Base-by-base conservation (phyloP, 148 eudicot genomes). In the Polygonum aviculare region DNA sequence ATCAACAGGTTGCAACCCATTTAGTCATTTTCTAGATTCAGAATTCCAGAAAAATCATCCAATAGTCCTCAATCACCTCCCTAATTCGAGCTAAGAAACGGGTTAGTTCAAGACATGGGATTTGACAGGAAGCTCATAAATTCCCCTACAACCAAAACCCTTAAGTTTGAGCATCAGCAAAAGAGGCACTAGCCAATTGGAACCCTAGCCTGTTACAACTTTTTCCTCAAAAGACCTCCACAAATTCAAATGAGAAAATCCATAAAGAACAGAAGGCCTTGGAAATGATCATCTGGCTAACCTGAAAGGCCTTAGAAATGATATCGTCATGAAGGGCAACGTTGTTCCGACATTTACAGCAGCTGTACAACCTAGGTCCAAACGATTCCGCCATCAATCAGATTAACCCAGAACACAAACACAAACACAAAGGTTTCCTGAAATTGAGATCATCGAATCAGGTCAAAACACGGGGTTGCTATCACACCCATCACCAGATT, bases 251-350 rank as follows among this genome's bases (percentile, higher is more conserved):
- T 50, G 55, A 21, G 3, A 10, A 26, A 26, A 22, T 35, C 10
- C 33, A 59, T 22, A 4, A 67, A 80, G 69, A 12, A 40, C 21
- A 22, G 55, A 16, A 59, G 15, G 59, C 31, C 31, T 26, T 21
- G 1, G 15, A 48, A 21, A 21, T 35, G 55, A 75, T 44, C 54
- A 48, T 14, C 39, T 31, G n/a, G 39, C n/a, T 77, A 35, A 89
- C 97, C 94, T 92, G 97, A 77, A 90, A 92, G 74, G 92, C 90
- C 85, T 92, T 92, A 54, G 97, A 92, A 78, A 88, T 83, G 77
- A 88, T 75, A 83, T 91, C 94, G 81, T 91, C 94, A 74, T 91
- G 97, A 77, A 87, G 87, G 3, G 91, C 93, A 75, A 91, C 88
- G 73, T 85, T 85, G 83, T 81, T 89, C 76, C 89, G 76, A 79